Conservation (phyloP, 2,329 filamentous ascomycete species). For the Boeremia exigua region DNA sequence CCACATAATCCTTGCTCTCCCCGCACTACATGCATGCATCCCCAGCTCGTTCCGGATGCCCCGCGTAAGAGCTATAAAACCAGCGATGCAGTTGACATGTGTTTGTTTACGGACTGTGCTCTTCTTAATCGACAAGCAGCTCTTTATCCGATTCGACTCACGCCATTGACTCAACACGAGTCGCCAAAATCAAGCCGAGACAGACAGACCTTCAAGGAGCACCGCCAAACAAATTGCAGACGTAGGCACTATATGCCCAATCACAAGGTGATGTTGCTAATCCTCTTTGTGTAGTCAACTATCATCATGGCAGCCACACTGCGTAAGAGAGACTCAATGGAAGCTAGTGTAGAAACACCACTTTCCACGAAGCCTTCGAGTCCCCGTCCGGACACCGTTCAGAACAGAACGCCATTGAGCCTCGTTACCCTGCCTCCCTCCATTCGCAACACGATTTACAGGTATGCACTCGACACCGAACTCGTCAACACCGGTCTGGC, state of each 20-base stretch:
- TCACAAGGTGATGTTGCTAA: not conserved
- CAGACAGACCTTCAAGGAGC: not conserved
- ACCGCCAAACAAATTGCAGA: not conserved
- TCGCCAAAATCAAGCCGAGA: not conserved
- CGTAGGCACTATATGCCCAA: not conserved
- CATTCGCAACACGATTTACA: slow-evolving; percentile 43
- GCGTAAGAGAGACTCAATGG: slow-evolving; percentile 43
- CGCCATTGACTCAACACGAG: not conserved
- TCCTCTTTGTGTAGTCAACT: not conserved
- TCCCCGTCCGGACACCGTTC: slow-evolving; percentile 16
- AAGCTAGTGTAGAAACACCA: slow-evolving; percentile 25
- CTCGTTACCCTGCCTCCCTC: slow-evolving; percentile 37
- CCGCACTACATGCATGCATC: slow-evolving; percentile 28
- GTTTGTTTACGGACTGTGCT: not conserved
- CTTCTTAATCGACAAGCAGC: not conserved
- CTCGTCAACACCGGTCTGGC: slow-evolving; percentile 37
- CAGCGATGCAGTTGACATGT: not conserved
- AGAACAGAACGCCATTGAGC: slow-evolving; percentile 33
- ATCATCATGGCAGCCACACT: slow-evolving; percentile 13
- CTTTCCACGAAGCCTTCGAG: slow-evolving; percentile 19
- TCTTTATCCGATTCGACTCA: not conserved
- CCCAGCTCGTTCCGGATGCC: not conserved
- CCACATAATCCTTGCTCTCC: slow-evolving; percentile 35
- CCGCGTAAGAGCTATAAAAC: slow-evolving; percentile 16
- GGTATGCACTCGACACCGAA: slow-evolving; percentile 42